phyloP scores from a whole-genome alignment of 257 asterid genomes.

The Phtheirospermum japonicum region DNA sequence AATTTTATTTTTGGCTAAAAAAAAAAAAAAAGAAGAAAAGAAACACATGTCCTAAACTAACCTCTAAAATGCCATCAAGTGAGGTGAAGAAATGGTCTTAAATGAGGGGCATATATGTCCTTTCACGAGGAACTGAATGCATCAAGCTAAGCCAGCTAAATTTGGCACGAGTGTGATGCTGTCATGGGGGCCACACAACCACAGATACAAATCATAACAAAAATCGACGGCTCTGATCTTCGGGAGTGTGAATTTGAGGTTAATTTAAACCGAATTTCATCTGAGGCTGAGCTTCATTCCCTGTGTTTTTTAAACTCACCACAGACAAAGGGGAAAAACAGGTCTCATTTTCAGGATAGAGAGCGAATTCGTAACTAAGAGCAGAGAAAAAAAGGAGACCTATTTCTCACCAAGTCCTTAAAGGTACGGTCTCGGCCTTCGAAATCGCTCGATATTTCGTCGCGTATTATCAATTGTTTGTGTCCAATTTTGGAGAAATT shows the following conservation, averaged over 20 bases:
- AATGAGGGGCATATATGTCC: neutral
- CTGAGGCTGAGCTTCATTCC: slow-evolving; percentile 34
- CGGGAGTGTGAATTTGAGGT: slow-evolving; percentile 37
- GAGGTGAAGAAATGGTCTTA: neutral
- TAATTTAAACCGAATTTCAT: slow-evolving; percentile 40
- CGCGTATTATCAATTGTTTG: neutral
- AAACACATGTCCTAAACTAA: neutral
- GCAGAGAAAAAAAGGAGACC: slow-evolving; percentile 9
- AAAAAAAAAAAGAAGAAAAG: neutral
- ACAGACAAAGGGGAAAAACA: slow-evolving; percentile 9
- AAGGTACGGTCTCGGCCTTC: slow-evolving; percentile 40
- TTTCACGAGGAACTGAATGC: neutral
- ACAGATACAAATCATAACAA: slow-evolving; percentile 25
- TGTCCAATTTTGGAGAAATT: slow-evolving; percentile 6
- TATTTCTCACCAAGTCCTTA: slow-evolving; percentile 27
- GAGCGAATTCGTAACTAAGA: slow-evolving; percentile 10
- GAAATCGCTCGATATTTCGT: neutral
- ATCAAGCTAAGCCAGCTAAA: slow-evolving; percentile 38
- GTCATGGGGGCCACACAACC: slow-evolving; percentile 50
- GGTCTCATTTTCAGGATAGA: slow-evolving; percentile 1
- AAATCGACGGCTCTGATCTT: slow-evolving; percentile 43
- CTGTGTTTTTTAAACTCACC: slow-evolving; percentile 34
- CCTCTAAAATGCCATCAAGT: neutral
- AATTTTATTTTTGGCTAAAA: neutral
- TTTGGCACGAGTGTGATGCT: slow-evolving; percentile 40